These are phyloP conservation scores for Musa acuminata DNA, from an alignment of 176 grass and related monocot species.

Conservation along the genomic window DNA sequence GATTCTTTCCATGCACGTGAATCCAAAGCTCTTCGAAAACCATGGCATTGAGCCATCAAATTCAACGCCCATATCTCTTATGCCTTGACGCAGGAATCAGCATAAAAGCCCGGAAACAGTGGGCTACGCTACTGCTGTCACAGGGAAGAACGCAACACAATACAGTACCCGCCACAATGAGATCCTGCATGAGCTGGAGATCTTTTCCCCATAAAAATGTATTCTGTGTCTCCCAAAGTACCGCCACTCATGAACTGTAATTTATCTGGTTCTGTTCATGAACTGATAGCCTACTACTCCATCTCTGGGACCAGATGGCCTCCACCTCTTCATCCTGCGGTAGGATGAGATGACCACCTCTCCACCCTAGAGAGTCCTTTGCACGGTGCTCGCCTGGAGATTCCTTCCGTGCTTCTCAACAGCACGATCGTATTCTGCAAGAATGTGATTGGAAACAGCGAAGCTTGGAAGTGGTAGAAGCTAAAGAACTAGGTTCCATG, in stretches of 20 bases:
- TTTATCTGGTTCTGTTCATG: background rate
- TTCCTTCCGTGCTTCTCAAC: background rate
- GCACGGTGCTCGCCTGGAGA: background rate
- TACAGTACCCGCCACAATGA: too few species aligned
- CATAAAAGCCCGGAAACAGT: background rate
- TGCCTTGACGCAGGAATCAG: background rate
- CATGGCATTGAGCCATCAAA: background rate
- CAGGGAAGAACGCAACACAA: background rate
- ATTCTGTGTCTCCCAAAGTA: background rate
- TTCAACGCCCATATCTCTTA: background rate
- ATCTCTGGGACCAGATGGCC: background rate
- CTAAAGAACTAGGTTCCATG: too few species aligned
- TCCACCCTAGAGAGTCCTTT: background rate
- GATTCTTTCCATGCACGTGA: background rate
- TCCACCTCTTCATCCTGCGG: background rate
- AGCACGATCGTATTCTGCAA: too few species aligned
- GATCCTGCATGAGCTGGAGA: too few species aligned
- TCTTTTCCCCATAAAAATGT: too few species aligned
- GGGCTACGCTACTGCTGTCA: background rate
- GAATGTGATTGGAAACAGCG: too few species aligned
- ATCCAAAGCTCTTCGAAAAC: background rate
- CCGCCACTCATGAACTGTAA: background rate
- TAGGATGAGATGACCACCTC: background rate
- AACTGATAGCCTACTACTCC: background rate
- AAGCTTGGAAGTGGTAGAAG: too few species aligned